Percentiles rank a stretch among this genome's conserved stretches.
These are phyloP conservation scores for Penicillium manginii DNA, from an alignment of 495 filamentous ascomycete species.

Conservation along the genomic window DNA sequence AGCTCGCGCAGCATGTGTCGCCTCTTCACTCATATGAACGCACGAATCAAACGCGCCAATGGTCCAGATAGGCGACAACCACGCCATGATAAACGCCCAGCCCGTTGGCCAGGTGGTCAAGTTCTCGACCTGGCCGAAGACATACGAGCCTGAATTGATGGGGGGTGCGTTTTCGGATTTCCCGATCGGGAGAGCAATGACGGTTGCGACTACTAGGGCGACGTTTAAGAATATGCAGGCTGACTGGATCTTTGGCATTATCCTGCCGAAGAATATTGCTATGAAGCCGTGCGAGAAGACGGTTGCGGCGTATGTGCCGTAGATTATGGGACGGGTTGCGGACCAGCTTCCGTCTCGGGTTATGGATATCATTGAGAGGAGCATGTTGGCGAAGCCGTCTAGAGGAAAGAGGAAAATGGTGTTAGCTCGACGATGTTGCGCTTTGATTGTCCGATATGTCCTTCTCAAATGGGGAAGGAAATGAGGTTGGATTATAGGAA, in stretches of 20 bases:
- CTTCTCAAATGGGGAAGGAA: too few species aligned
- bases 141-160: constrained; percentile 43
- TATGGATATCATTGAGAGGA: constrained; percentile 61
- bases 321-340: constrained; percentile 61
- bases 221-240: constrained; percentile 66
- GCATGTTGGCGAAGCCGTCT: constrained; percentile 57
- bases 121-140: constrained; percentile 52
- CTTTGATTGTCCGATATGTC: not conserved
- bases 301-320: constrained; percentile 64
- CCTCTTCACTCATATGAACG: constrained; percentile 69
- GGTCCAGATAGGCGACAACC: constrained; percentile 70
- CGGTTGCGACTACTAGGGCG: constrained; percentile 63
- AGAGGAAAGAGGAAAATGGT: not conserved
- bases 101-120: constrained; percentile 63
- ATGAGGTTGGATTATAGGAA: too few species aligned
- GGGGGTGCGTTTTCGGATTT: constrained; percentile 35
- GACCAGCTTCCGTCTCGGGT: constrained; percentile 66
- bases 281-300: constrained; percentile 62
- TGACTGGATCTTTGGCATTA: constrained; percentile 70
- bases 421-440: not conserved
- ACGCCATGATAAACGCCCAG: constrained; percentile 67
- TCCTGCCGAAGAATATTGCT: constrained; percentile 55
- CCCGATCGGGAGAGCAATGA: constrained; percentile 68
- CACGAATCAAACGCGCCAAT: constrained; percentile 61
- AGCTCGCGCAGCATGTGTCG: constrained; percentile 62